Percentiles rank a stretch among this genome's conserved stretches.
phyloP scores from a whole-genome alignment of 1,139 yeast genomes.

The Geotrichum aggregatum region DNA sequence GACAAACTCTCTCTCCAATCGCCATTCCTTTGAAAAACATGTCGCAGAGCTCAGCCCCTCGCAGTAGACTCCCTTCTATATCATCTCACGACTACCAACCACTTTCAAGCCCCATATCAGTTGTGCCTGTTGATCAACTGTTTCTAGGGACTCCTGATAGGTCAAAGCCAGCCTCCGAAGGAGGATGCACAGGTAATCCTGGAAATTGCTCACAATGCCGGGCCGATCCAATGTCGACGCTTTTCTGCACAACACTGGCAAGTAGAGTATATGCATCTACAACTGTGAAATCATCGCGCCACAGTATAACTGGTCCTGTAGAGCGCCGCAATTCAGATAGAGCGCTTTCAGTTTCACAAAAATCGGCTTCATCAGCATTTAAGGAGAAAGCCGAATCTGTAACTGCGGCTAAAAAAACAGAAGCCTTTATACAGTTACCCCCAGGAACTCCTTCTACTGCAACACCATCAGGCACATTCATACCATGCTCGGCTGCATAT shows the following conservation, averaged over 20 bases:
- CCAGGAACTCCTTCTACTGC: constrained; percentile 30
- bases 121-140: constrained; percentile 16
- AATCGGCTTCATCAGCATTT: too few relatives aligned
- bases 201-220: constrained; percentile 86
- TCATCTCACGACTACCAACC: constrained; percentile 2
- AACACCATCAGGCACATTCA: constrained; percentile 49
- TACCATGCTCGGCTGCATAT: constrained; percentile 86
- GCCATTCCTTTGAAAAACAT: background rate
- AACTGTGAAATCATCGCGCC: constrained; percentile 12
- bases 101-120: constrained; percentile 8
- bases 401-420: constrained; percentile 20
- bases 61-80: background rate
- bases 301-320: background rate
- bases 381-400: constrained; percentile 9
- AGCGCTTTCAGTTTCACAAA: too few relatives aligned
- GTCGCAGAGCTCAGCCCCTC: background rate
- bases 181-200: constrained; percentile 81
- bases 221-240: constrained; percentile 79
- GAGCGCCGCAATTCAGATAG: too few relatives aligned
- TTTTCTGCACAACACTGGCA: constrained; percentile 83
- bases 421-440: constrained; percentile 29
- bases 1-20: constrained; percentile 6
- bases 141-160: constrained; percentile 3
- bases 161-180: constrained; percentile 20
- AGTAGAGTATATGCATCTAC: constrained; percentile 33